Evolutionary conservation across 2,329 filamentous ascomycete genomes (phyloP).

Genomic region (Ophiocordyceps polyrhachis-furcata): DNA sequence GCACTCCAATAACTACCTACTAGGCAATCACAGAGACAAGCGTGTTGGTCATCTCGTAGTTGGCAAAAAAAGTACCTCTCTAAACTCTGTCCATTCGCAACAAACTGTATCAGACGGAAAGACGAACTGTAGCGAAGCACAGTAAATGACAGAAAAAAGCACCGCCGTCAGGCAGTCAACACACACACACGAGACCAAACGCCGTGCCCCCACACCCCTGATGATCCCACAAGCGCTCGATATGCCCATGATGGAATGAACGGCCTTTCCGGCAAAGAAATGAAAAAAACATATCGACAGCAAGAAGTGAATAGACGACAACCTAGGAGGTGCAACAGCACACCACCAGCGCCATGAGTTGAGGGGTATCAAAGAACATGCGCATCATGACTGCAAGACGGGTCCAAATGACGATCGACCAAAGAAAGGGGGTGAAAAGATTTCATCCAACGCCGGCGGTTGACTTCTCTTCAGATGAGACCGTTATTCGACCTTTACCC

Average conservation of each 20-base stretch:
- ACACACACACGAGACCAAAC: background rate
- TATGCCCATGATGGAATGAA: background rate
- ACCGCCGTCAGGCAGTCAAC: too few species aligned
- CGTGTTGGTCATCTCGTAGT: background rate
- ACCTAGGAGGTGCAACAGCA: background rate
- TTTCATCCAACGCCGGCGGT: background rate
- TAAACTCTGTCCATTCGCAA: background rate
- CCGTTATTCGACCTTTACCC: constrained; percentile 30
- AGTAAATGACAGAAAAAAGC: background rate
- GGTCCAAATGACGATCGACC: background rate
- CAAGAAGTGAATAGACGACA: background rate
- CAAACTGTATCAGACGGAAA: background rate
- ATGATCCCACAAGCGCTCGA: background rate
- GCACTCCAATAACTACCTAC: background rate
- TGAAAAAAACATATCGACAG: background rate
- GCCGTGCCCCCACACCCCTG: too few species aligned
- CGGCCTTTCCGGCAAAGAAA: background rate
- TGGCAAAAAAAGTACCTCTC: too few species aligned
- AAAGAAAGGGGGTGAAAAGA: background rate
- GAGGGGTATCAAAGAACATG: constrained; percentile 4
- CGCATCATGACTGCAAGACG: background rate
- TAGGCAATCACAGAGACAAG: background rate
- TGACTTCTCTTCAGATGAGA: background rate
- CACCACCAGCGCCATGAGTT: background rate
- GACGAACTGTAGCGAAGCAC: too few species aligned